Percentiles rank a stretch among this genome's conserved stretches.
Conservation (phyloP, 2,329 filamentous ascomycete genomes). For the Macroventuria anomochaeta region DNA sequence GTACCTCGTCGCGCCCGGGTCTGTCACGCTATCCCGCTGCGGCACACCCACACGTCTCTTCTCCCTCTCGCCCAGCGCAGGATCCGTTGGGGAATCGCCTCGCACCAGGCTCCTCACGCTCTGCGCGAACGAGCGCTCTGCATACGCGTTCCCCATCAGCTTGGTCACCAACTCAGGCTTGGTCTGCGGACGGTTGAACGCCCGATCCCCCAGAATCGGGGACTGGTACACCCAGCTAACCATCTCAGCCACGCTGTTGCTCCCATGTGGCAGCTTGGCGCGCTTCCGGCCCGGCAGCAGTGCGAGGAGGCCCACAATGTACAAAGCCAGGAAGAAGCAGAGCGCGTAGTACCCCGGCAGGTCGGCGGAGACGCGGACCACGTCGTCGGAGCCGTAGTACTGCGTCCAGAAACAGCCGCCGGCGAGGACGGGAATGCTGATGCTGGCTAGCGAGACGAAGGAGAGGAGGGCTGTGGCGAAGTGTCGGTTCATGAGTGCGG, state of each 20-base stretch:
- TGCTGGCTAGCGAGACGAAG: constrained; percentile 64
- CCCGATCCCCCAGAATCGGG: constrained; percentile 72
- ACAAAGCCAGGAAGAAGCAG: constrained; percentile 75
- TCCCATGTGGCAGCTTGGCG: constrained; percentile 74
- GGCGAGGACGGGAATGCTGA: constrained; percentile 69
- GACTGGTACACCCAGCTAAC: constrained; percentile 78
- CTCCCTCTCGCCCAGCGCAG: constrained; percentile 27
- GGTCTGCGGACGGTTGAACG: constrained; percentile 72
- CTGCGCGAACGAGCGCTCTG: constrained; percentile 50
- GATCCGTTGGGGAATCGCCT: constrained; percentile 30
- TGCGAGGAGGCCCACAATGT: constrained; percentile 66
- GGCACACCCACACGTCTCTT: constrained; percentile 11
- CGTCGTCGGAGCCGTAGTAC: constrained; percentile 55
- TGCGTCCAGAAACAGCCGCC: constrained; percentile 78
- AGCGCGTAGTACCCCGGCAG: constrained; percentile 75
- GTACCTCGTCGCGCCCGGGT: constrained; percentile 53
- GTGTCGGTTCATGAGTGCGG: constrained; percentile 67
- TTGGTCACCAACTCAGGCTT: constrained; percentile 72
- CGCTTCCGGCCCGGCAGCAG: constrained; percentile 65
- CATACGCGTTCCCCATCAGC: constrained; percentile 64
- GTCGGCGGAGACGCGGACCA: constrained; percentile 67
- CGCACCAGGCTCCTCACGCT: constrained; percentile 39
- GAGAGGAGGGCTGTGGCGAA: constrained; percentile 69
- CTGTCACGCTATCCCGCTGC: constrained; percentile 39
- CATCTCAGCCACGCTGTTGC: constrained; percentile 75